Base-by-base conservation (phyloP, 169 alveolate genomes). In the Plasmodium fragile region DNA sequence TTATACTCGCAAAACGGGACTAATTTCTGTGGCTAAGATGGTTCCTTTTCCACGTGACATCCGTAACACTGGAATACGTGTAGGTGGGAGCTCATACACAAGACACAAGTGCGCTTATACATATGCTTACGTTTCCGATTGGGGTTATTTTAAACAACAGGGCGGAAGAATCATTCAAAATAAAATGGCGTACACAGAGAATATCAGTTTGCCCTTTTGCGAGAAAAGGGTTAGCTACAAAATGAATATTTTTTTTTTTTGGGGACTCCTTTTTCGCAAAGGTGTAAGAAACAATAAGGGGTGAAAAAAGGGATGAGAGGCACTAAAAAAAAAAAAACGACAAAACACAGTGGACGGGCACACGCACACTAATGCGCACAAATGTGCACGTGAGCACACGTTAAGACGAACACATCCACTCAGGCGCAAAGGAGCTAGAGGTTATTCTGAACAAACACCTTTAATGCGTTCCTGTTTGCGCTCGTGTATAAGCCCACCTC, bases 401-500 rank as follows among this genome's bases (percentile, higher is more conserved):
- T 28, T 13, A n/a, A n/a, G n/a, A n/a, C n/a, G n/a, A n/a, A n/a
- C 30, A 25, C 32, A 59, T 34, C n/a, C 73, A 18, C 4, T 18
- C 36, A 52, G n/a, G 34, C 28, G 34, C 55, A 82, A 45, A 83
- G 39, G 71, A 4, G 16, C 52, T 89, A 89, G 4, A 89, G 16
- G 52, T 72, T 89, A 72, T 89, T 89, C 55, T 89, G 94, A 25
- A 89, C 81, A 72, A 89, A 89, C 81, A 79, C 84, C 16, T 78
- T 89, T 59, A 89, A 59, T 18, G 94, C 73, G 83, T 89, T 89
- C 70, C 81, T 89, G 81, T 89, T 89, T 89, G 41, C 85, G 72
- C 90, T 89, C 30, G 94, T 89, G 81, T 89, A 89, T n/a, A 89
- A 78, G n/a, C 94, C 94, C 32, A 72, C 89, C 72, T 89, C 94